Base-by-base conservation (phyloP, 257 asterid species). In the Linaria vulgaris region DNA sequence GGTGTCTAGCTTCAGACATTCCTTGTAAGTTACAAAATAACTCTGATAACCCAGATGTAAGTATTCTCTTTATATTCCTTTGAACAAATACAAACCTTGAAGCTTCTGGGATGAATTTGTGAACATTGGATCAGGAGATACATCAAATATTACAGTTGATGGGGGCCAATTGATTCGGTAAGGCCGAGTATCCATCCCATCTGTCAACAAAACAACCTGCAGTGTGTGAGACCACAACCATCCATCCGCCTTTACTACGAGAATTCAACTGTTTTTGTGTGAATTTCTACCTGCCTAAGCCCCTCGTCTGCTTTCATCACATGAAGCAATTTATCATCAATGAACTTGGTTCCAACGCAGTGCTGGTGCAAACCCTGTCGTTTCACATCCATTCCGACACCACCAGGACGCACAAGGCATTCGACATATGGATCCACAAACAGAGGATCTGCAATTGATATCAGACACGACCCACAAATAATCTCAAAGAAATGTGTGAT, bases 181-280 rank as follows among this genome's bases (percentile, higher is more conserved):
- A 19, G 97, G 90, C 4, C 96, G 90, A 19, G 96, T 90, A 51
- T 90, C 97, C 88, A 87, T 79, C 5, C 96, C 96, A 83, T 90
- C 96, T 27, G 96, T 83, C 52, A 87, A 76, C 63, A 85, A 67
- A 73, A 90, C 85, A 87, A 82, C 87, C 97, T 90, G 78, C 75
- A 80, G 67, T 67, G 38, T 43, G 72, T 61, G 34, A 74, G 77
- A 74, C 56, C 50, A 67, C 31, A 71, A 60, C 23, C 60, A 56
- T 50, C 59, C 50, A 53, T 37, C 59, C 50, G 48, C 27, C 48
- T 25, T 68, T 57, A 22, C 20, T 62, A 41, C 46, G 17, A 61
- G 17, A 61, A 43, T 44, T 57, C 37, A 66, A 30, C 47, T 57
- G 27, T 34, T 22, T 44, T 23, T 22, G 53, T 53, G 56, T 21